These are phyloP conservation scores for Boletus coccyginus DNA, from an alignment of 768 basidiomycete genomes.

Conservation along the genomic window DNA sequence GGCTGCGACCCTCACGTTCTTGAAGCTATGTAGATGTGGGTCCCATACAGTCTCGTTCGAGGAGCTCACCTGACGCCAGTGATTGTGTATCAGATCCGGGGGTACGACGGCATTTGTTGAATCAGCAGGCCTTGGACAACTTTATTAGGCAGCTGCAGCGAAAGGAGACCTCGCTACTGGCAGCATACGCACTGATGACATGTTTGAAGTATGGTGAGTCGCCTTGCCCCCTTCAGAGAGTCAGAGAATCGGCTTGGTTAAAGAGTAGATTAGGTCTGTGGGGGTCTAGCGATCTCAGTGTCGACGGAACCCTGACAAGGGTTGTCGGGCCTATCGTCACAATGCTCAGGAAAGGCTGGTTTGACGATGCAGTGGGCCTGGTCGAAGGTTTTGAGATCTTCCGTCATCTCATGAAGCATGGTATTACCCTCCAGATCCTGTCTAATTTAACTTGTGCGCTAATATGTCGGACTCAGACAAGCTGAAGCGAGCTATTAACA, in stretches of 20 bases:
- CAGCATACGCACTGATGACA: too few species aligned
- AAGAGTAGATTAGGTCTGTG: neutral
- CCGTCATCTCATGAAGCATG: neutral
- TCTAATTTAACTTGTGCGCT: neutral
- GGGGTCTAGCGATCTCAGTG: neutral
- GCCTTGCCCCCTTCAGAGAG: too few species aligned
- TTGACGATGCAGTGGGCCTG: conserved; percentile 3
- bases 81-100: too few species aligned
- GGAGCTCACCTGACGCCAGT: too few species aligned
- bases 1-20: too few species aligned
- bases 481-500: neutral
- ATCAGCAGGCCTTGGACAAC: too few species aligned
- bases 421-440: neutral
- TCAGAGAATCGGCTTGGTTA: neutral
- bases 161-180: too few species aligned
- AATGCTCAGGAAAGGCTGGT: conserved; percentile 1
- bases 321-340: neutral
- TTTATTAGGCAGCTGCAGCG: too few species aligned
- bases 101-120: too few species aligned
- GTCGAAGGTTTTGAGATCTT: conserved; percentile 2
- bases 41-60: too few species aligned
- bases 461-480: neutral
- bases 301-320: neutral
- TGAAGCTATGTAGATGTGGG: too few species aligned
- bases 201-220: too few species aligned